phyloP scores from a whole-genome alignment of 2,329 filamentous ascomycete genomes.

The Bipolaris sorokiniana region DNA sequence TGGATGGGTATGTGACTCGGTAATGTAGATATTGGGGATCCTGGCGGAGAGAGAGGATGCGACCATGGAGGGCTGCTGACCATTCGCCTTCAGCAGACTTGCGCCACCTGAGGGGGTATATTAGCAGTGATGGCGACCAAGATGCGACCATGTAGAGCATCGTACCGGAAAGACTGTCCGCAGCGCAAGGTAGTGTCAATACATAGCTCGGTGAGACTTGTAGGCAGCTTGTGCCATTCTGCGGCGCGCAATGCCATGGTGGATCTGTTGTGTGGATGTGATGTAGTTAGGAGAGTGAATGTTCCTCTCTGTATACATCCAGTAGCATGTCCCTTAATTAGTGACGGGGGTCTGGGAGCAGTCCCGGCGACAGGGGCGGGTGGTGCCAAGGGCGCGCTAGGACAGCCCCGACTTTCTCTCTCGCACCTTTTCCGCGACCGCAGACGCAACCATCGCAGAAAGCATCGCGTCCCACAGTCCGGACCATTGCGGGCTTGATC shows the following conservation, averaged over 20 bases:
- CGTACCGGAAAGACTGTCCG: conserved; percentile 84
- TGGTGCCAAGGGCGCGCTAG: conserved; percentile 28
- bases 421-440: conserved; percentile 20
- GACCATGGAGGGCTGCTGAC: conserved; percentile 85
- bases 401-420: conserved; percentile 27
- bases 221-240: conserved; percentile 86
- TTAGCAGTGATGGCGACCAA: conserved; percentile 13
- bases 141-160: neutral
- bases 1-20: conserved; percentile 65
- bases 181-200: conserved; percentile 94
- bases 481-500: conserved; percentile 18
- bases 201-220: conserved; percentile 83
- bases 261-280: neutral
- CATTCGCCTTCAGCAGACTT: conserved; percentile 81
- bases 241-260: conserved; percentile 60
- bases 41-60: conserved; percentile 84
- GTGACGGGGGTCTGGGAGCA: conserved; percentile 2
- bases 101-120: conserved; percentile 69
- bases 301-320: neutral
- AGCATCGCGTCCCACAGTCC: conserved; percentile 26
- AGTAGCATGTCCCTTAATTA: neutral
- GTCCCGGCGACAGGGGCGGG: conserved; percentile 16
- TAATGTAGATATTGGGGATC: conserved; percentile 81
- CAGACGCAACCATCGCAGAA: conserved; percentile 17
- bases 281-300: conserved; percentile 8